A percentile compares a stretch with the other conserved stretches of the same genome.
Conservation (phyloP, 2,329 filamentous ascomycete species). For the Davidsoniella virescens region DNA sequence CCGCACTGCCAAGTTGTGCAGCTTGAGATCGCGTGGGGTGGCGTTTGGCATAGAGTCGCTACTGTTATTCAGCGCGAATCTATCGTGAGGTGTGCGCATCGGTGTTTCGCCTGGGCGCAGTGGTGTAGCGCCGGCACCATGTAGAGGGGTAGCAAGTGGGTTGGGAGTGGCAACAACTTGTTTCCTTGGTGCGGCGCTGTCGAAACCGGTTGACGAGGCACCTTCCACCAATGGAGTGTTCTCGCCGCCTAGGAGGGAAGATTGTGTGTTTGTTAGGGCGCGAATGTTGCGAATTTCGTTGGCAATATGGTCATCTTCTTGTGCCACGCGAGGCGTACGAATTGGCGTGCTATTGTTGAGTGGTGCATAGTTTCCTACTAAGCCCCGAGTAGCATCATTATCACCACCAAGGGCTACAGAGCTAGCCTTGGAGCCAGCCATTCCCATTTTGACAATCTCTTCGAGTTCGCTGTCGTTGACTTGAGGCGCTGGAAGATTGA, state of each 20-base stretch:
- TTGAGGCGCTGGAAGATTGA: conserved; percentile 79
- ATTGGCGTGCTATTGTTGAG: conserved; percentile 75
- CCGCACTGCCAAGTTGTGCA: conserved; percentile 52
- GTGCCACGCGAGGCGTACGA: conserved; percentile 75
- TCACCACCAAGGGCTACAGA: conserved; percentile 60
- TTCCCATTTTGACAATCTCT: conserved; percentile 97
- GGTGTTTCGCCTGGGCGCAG: conserved; percentile 62
- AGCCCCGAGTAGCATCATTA: conserved; percentile 67
- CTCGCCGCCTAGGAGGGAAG: conserved; percentile 80
- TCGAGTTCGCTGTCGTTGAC: conserved; percentile 86
- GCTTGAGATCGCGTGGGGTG: conserved; percentile 60
- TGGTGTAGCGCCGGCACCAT: conserved; percentile 47
- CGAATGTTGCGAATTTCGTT: conserved; percentile 93
- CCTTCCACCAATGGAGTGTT: conserved; percentile 82
- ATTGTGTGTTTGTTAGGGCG: conserved; percentile 83
- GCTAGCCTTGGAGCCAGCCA: conserved; percentile 76
- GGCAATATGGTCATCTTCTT: conserved; percentile 86
- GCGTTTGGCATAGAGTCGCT: conserved; percentile 47
- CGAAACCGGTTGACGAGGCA: conserved; percentile 68
- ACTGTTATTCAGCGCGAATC: conserved; percentile 63
- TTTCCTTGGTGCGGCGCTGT: conserved; percentile 64
- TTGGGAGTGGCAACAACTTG: conserved; percentile 84
- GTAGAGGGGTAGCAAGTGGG: conserved; percentile 78
- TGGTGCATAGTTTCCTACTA: conserved; percentile 74
- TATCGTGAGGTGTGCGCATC: conserved; percentile 75